A percentile compares a stretch with the other conserved stretches of the same genome.
These are phyloP conservation scores for Aspergillus melleus DNA, from an alignment of 2,329 filamentous ascomycete species.

Conservation along the genomic window DNA sequence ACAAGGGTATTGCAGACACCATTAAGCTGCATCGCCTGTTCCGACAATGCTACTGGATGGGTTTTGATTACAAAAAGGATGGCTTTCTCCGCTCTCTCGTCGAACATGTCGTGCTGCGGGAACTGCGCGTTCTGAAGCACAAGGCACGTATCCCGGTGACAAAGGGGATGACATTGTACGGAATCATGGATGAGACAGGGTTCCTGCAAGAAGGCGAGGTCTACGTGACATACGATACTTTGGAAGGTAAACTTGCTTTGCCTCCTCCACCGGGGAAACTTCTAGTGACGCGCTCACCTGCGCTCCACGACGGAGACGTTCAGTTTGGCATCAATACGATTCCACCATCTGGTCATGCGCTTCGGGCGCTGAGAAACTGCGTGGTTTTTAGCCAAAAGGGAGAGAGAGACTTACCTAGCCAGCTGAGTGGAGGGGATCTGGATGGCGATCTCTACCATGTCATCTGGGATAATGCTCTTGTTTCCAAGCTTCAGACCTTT, in stretches of 20 bases:
- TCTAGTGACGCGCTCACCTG: conserved; percentile 75
- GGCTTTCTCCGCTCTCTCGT: conserved; percentile 69
- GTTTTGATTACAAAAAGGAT: conserved; percentile 67
- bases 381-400: conserved; percentile 76
- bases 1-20: conserved; percentile 60
- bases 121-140: conserved; percentile 74
- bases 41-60: conserved; percentile 54
- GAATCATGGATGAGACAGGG: conserved; percentile 79
- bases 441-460: conserved; percentile 82
- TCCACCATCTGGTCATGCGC: conserved; percentile 60
- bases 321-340: conserved; percentile 63
- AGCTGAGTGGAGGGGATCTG: conserved; percentile 77
- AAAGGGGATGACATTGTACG: conserved; percentile 73
- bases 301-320: conserved; percentile 78
- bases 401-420: conserved; percentile 70
- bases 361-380: conserved; percentile 67
- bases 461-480: conserved; percentile 62
- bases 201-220: conserved; percentile 64
- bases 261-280: conserved; percentile 36
- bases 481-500: conserved; percentile 40
- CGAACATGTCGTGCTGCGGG: conserved; percentile 68
- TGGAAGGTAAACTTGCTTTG: conserved; percentile 5
- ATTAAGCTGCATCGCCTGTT: conserved; percentile 65
- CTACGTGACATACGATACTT: conserved; percentile 18
- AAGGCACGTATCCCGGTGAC: conserved; percentile 72